These are phyloP conservation scores for Bipolaris bicolor DNA, from an alignment of 2,329 filamentous ascomycete genomes.

Conservation along the genomic window DNA sequence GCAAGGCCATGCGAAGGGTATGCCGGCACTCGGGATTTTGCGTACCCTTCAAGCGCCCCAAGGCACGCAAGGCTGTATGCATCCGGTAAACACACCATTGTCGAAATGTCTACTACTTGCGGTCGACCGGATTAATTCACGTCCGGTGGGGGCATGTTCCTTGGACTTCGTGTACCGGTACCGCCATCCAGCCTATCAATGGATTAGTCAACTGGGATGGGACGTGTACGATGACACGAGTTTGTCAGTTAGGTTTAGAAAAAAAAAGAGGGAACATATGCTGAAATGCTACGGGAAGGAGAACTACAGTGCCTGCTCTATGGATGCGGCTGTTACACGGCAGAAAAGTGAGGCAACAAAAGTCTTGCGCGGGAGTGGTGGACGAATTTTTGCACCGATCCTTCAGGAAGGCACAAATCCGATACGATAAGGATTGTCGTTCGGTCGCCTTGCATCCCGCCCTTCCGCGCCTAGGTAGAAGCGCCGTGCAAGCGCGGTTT, in stretches of 20 bases:
- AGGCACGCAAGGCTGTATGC: slow-evolving; percentile 9
- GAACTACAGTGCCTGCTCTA: slow-evolving; percentile 13
- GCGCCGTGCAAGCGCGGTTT: slow-evolving; percentile 6
- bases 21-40: slow-evolving; percentile 6
- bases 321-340: slow-evolving; percentile 11
- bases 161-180: not conserved
- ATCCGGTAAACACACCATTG: not conserved
- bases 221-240: not conserved
- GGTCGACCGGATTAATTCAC: slow-evolving; percentile 2
- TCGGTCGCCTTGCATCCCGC: not conserved
- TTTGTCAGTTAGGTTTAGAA: no score
- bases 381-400: not conserved
- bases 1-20: not conserved
- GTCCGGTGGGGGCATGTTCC: not conserved
- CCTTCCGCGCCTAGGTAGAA: slow-evolving; percentile 3
- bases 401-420: not conserved
- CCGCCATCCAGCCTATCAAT: not conserved
- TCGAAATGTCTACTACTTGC: not conserved
- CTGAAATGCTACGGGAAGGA: not conserved
- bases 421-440: not conserved
- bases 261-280: not conserved
- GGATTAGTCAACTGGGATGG: not conserved
- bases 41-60: not conserved
- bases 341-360: slow-evolving; percentile 2
- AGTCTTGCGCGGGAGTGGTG: not conserved